Evolutionary conservation across 2,329 filamentous ascomycete species (phyloP).

Genomic region (Penicillium crustosum): DNA sequence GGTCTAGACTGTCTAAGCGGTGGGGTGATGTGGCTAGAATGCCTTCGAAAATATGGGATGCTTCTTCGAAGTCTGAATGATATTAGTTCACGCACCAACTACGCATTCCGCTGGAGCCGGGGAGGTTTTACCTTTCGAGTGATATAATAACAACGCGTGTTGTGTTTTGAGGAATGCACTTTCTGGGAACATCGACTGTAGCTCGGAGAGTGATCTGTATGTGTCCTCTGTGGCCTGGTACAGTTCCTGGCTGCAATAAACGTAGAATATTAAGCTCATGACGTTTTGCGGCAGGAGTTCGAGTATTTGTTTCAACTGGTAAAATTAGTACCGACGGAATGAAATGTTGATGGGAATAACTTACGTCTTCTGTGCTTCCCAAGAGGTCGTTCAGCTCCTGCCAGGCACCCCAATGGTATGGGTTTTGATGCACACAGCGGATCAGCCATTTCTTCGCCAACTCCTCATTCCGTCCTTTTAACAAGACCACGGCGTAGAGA

Average conservation of each 20-base stretch:
- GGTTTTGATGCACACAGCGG: constrained; percentile 80
- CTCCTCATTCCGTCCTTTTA: constrained; percentile 86
- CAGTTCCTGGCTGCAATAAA: constrained; percentile 86
- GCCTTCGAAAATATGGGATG: constrained; percentile 64
- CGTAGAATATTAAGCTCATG: constrained; percentile 89
- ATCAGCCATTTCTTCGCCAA: constrained; percentile 85
- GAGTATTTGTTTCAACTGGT: constrained; percentile 68
- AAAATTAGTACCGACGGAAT: constrained; percentile 20
- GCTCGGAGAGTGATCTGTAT: constrained; percentile 71
- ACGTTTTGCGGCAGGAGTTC: constrained; percentile 81
- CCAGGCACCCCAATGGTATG: constrained; percentile 98
- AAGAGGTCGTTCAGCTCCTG: constrained; percentile 83
- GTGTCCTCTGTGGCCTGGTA: constrained; percentile 80
- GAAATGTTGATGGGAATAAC: constrained; percentile 33
- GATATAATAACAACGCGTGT: constrained; percentile 82
- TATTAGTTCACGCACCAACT: constrained; percentile 11
- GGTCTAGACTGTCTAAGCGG: constrained; percentile 84
- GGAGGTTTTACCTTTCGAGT: constrained; percentile 62
- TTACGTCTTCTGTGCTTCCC: constrained; percentile 75
- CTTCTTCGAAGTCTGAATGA: constrained; percentile 59
- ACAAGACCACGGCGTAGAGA: constrained; percentile 80
- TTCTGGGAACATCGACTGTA: constrained; percentile 79
- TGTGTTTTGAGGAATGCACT: constrained; percentile 91
- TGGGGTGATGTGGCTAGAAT: constrained; percentile 65
- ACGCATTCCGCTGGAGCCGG: neutral